These are phyloP conservation scores for Metarhizium humberi DNA, from an alignment of 2,329 filamentous ascomycete genomes.

Conservation along the genomic window DNA sequence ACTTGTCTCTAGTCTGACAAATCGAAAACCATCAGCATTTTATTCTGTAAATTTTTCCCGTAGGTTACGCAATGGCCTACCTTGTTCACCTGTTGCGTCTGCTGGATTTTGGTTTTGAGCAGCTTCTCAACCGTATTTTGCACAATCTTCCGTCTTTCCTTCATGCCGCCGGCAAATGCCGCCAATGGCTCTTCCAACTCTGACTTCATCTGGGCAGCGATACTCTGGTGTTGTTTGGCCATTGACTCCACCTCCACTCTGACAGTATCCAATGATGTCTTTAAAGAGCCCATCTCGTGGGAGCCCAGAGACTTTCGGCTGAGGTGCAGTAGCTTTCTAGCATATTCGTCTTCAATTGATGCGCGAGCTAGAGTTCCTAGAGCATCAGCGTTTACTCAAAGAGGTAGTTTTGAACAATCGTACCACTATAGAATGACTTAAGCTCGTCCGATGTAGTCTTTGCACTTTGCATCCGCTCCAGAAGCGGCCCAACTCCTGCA, in stretches of 20 bases:
- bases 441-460: conserved; percentile 94
- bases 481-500: conserved; percentile 81
- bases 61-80: conserved; percentile 30
- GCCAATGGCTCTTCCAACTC: conserved; percentile 89
- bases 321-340: conserved; percentile 77
- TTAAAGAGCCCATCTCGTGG: conserved; percentile 74
- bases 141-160: conserved; percentile 93
- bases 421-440: conserved; percentile 80
- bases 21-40: neutral
- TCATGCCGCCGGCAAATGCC: conserved; percentile 90
- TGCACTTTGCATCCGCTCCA: conserved; percentile 89
- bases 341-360: conserved; percentile 93
- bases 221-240: conserved; percentile 84
- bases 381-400: neutral
- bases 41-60: neutral
- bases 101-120: conserved; percentile 84
- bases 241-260: conserved; percentile 86
- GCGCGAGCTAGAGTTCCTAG: conserved; percentile 55
- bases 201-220: conserved; percentile 89
- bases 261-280: conserved; percentile 75
- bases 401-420: conserved; percentile 13
- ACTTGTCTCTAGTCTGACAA: conserved; percentile 71
- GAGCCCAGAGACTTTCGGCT: conserved; percentile 85
- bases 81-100: conserved; percentile 88
- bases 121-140: conserved; percentile 91